Percentiles rank a stretch among this genome's conserved stretches.
These are phyloP conservation scores for Neurospora sp. DNA, from an alignment of 495 filamentous ascomycete species.

Conservation along the genomic window DNA sequence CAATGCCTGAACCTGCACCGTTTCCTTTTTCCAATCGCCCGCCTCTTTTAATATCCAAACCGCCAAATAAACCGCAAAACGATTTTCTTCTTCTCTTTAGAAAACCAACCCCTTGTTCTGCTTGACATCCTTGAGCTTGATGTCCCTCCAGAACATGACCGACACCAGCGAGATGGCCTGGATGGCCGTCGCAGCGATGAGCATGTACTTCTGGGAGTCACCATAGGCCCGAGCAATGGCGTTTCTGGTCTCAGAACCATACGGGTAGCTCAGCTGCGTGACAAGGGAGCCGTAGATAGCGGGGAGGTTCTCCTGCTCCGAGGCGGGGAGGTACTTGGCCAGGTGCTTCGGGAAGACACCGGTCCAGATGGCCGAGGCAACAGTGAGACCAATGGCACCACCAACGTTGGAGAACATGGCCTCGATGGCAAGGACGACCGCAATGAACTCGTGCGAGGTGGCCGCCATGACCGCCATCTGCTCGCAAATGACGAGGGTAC, in stretches of 20 bases:
- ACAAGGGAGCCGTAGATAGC: conserved; percentile 44
- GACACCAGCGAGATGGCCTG: conserved; percentile 37
- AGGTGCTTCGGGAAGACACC: conserved; percentile 47
- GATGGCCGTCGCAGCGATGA: conserved; percentile 43
- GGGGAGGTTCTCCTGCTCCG: conserved; percentile 31
- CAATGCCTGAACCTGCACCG: neutral
- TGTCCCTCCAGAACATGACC: conserved; percentile 43
- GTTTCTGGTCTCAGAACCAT: conserved; percentile 38
- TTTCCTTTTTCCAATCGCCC: neutral
- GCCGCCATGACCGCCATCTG: conserved; percentile 62
- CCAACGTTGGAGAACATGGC: conserved; percentile 53
- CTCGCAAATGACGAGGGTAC: conserved; percentile 47
- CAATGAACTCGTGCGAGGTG: conserved; percentile 54
- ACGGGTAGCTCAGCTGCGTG: conserved; percentile 42
- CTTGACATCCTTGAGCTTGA: conserved; percentile 46
- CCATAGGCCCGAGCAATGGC: conserved; percentile 50
- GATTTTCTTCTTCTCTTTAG: neutral
- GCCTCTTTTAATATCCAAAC: neutral
- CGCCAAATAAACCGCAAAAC: neutral
- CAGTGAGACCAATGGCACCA: conserved; percentile 50
- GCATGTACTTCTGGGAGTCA: conserved; percentile 44
- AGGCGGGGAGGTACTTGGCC: conserved; percentile 44
- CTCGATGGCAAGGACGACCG: conserved; percentile 53
- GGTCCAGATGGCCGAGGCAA: conserved; percentile 60
- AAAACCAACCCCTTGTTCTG: conserved; percentile 22